These are phyloP conservation scores for Marasmius oreades DNA, from an alignment of 1,284 basidiomycete genomes.

Conservation along the genomic window DNA sequence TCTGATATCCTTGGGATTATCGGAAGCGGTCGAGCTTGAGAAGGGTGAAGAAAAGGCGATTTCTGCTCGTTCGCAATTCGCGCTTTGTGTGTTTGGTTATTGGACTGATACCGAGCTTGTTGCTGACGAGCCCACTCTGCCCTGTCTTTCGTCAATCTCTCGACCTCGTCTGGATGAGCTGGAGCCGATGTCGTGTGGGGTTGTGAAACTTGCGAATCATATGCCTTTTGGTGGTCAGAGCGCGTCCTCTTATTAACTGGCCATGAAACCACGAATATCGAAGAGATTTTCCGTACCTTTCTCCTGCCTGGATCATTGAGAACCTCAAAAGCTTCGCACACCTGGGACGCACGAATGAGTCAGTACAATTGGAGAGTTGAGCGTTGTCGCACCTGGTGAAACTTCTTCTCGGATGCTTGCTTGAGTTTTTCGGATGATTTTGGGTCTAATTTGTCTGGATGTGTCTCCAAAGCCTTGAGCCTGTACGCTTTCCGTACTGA, in stretches of 20 bases:
- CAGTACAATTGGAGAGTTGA: conserved; percentile 3
- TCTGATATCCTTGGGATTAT: conserved; percentile 2
- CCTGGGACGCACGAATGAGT: conserved; percentile 29
- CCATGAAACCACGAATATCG: not conserved
- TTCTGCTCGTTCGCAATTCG: not conserved
- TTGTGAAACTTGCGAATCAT: conserved; percentile 37
- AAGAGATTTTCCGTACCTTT: conserved; percentile 38
- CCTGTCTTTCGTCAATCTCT: conserved; percentile 50
- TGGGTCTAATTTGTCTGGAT: conserved; percentile 61
- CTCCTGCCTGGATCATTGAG: conserved; percentile 55
- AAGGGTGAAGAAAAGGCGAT: not conserved
- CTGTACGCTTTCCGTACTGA: conserved; percentile 65
- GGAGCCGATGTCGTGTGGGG: conserved; percentile 1
- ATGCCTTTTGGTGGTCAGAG: conserved; percentile 41
- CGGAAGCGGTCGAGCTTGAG: not conserved
- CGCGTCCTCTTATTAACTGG: not conserved
- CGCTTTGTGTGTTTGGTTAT: not conserved
- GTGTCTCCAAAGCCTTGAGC: conserved; percentile 57
- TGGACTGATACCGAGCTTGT: conserved; percentile 40
- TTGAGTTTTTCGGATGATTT: conserved; percentile 42
- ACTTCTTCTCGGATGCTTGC: conserved; percentile 47
- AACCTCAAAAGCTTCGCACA: conserved; percentile 53
- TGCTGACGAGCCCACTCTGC: conserved; percentile 57
- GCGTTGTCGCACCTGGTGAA: conserved; percentile 34
- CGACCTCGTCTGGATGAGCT: conserved; percentile 32